Conservation (phyloP, 176 grass and related monocot species). For the Phyllostachys edulis region DNA sequence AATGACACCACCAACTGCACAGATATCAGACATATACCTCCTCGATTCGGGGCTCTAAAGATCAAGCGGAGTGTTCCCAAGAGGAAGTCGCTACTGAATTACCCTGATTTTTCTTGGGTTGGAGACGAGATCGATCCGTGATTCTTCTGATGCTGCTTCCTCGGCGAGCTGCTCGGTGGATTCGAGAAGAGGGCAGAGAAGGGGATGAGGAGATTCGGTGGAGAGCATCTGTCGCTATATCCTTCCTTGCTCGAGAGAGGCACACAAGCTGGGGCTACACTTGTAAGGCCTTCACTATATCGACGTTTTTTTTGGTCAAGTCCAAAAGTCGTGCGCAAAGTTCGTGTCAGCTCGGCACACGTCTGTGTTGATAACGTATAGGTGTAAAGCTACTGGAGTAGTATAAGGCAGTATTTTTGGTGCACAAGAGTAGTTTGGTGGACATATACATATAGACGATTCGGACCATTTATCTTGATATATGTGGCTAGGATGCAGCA, state of each 20-base stretch:
- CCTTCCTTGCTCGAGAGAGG: not conserved
- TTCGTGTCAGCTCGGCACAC: slow-evolving; percentile 3
- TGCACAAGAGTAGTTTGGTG: too few relatives aligned
- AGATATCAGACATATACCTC: not conserved
- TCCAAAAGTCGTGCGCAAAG: not conserved
- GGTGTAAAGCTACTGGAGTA: not conserved
- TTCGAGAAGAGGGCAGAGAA: too few relatives aligned
- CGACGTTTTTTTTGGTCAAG: not conserved
- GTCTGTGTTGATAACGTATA: not conserved
- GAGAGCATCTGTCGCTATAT: too few relatives aligned
- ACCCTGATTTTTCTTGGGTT: not conserved
- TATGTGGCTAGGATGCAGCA: too few relatives aligned
- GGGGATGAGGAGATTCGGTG: not conserved
- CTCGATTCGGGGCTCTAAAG: not conserved
- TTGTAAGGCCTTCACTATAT: not conserved
- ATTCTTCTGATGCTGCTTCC: not conserved
- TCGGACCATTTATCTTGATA: too few relatives aligned
- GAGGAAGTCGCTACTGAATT: not conserved
- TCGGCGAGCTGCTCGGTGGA: not conserved
- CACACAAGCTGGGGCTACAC: not conserved
- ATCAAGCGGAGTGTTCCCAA: not conserved
- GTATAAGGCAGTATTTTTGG: too few relatives aligned
- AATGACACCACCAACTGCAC: not conserved
- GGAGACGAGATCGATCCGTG: not conserved
- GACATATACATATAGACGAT: too few relatives aligned